Percentiles rank a stretch among this genome's conserved stretches.
Conservation (phyloP, 192 early-diverging fungal genomes). For the Dissophora ornata region DNA sequence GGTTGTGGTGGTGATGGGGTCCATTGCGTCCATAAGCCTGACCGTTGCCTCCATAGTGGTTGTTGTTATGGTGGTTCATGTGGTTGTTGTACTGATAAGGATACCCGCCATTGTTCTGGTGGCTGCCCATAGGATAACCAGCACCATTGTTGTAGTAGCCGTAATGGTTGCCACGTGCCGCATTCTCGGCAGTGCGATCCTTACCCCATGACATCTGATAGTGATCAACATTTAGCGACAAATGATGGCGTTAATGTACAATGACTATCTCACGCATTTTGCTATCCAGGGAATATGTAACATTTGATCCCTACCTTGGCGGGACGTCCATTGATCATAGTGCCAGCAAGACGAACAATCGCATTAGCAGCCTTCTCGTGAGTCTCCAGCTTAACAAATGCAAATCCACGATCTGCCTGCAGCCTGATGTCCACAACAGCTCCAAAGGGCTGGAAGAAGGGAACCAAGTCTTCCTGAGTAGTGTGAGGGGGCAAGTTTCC, state of each 20-base stretch:
- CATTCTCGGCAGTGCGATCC: slow-evolving; percentile 71
- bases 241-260: background rate
- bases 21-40: slow-evolving; percentile 42
- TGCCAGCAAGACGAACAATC: slow-evolving; percentile 85
- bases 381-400: slow-evolving; percentile 91
- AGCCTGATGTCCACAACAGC: slow-evolving; percentile 82
- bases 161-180: slow-evolving; percentile 47
- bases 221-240: background rate
- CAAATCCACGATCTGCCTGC: slow-evolving; percentile 92
- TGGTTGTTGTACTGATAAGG: slow-evolving; percentile 47
- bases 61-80: slow-evolving; percentile 36
- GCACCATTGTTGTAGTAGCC: slow-evolving; percentile 52
- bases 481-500: slow-evolving; percentile 88
- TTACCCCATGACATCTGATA: slow-evolving; percentile 83
- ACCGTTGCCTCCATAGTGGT: slow-evolving; percentile 43
- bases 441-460: slow-evolving; percentile 83
- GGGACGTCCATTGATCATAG: slow-evolving; percentile 76
- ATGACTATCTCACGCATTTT: no score
- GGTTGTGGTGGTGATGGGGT: slow-evolving; percentile 41
- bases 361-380: slow-evolving; percentile 91
- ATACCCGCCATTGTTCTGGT: slow-evolving; percentile 52
- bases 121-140: slow-evolving; percentile 45
- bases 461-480: slow-evolving; percentile 76
- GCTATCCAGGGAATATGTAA: no score
- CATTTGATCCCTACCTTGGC: slow-evolving; percentile 67